phyloP scores from a whole-genome alignment of 75 land plant species.

The Cunninghamia lanceolata region DNA sequence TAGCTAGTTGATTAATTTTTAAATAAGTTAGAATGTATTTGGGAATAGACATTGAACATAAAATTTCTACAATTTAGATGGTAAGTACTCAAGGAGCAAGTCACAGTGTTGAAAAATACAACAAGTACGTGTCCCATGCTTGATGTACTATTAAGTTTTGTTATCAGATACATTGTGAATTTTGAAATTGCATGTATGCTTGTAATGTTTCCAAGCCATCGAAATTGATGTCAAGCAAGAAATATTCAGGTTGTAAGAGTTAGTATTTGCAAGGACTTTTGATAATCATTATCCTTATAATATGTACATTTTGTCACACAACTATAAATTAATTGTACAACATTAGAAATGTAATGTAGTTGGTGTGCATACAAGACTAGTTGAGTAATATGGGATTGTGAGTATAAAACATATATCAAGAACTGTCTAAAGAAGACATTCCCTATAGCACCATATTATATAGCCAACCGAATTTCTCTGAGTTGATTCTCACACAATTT shows the following conservation, averaged over 20 bases:
- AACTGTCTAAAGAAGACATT: no score
- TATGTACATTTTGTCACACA: no score
- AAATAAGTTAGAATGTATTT: neutral
- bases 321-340: no score
- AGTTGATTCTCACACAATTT: no score
- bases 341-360: no score
- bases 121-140: slow-evolving; percentile 59
- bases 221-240: neutral
- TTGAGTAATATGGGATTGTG: no score
- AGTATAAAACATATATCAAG: no score
- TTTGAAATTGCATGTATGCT: neutral
- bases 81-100: slow-evolving; percentile 83
- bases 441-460: no score
- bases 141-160: neutral
- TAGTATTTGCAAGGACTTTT: neutral
- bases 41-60: neutral
- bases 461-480: no score
- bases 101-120: slow-evolving; percentile 64
- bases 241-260: neutral
- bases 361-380: no score
- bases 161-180: slow-evolving; percentile 1
- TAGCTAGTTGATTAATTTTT: neutral
- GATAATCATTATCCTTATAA: neutral
- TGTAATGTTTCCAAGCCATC: neutral
- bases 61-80: slow-evolving; percentile 36